A percentile compares a stretch with the other conserved stretches of the same genome.
These are phyloP conservation scores for Neonectria neomacrospora DNA, from an alignment of 2,329 filamentous ascomycete species.

Conservation along the genomic window DNA sequence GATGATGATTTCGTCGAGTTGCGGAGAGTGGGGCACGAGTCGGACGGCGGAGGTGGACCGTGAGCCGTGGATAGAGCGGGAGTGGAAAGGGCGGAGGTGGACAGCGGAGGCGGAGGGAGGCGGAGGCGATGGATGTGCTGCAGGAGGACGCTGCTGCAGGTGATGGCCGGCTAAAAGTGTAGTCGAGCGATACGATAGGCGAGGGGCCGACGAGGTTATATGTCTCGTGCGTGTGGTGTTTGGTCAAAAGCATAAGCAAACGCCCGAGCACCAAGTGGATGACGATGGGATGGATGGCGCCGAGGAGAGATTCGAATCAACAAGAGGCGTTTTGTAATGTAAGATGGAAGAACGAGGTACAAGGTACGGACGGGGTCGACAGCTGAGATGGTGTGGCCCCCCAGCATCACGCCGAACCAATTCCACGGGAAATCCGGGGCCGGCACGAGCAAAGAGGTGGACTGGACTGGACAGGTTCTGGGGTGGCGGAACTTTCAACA, in stretches of 20 bases:
- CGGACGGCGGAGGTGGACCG: conserved; percentile 21
- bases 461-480: not conserved
- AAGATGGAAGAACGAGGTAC: conserved; percentile 18
- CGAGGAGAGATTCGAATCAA: not conserved
- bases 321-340: conserved; percentile 4
- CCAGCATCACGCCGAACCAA: conserved; percentile 44
- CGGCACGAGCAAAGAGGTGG: conserved; percentile 20
- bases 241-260: not conserved
- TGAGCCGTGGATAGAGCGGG: not conserved
- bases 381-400: conserved; percentile 28
- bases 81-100: conserved; percentile 5
- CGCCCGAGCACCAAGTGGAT: not conserved
- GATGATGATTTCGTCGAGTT: conserved; percentile 27
- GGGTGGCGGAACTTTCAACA: not conserved
- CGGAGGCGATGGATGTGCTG: not conserved
- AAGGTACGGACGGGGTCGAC: conserved; percentile 25
- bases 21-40: conserved; percentile 37
- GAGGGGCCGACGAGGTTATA: not conserved
- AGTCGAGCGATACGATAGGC: not conserved
- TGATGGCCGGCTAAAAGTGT: not conserved
- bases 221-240: not conserved
- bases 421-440: conserved; percentile 46
- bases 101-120: conserved; percentile 1
- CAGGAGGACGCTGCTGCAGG: not conserved
- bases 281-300: not conserved